phyloP scores from a whole-genome alignment of 1,284 basidiomycete genomes.

The Naganishia sp. region DNA sequence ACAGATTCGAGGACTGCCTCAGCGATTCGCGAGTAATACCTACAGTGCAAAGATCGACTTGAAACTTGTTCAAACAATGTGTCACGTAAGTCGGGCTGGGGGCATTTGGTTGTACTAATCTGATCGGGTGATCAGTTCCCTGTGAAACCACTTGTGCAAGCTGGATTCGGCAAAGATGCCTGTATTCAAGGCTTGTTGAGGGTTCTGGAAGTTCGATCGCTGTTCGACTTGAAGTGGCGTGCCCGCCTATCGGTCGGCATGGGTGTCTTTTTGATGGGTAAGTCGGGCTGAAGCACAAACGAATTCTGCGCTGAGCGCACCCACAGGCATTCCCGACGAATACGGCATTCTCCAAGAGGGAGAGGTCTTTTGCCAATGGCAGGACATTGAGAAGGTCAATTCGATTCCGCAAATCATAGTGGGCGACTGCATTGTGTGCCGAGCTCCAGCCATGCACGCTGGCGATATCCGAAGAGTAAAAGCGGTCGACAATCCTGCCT shows the following conservation, averaged over 20 bases:
- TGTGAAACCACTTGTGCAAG: constrained; percentile 42
- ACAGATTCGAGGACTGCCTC: constrained; percentile 42
- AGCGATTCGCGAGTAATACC: constrained; percentile 36
- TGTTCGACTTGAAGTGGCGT: constrained; percentile 54
- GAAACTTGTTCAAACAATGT: constrained; percentile 39
- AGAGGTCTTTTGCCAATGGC: constrained; percentile 53
- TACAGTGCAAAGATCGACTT: neutral
- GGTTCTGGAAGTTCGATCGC: constrained; percentile 47
- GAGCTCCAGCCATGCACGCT: constrained; percentile 50
- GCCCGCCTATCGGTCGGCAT: constrained; percentile 45
- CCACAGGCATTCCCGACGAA: constrained; percentile 42
- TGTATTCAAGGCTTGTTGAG: constrained; percentile 47
- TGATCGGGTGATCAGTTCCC: constrained; percentile 41
- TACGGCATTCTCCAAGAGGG: constrained; percentile 44
- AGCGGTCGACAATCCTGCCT: constrained; percentile 47
- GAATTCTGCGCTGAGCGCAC: neutral
- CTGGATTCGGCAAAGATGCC: constrained; percentile 47
- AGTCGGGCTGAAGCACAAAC: constrained; percentile 8
- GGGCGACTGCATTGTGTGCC: constrained; percentile 47
- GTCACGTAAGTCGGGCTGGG: neutral
- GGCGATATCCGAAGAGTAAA: constrained; percentile 48
- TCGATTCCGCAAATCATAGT: constrained; percentile 40
- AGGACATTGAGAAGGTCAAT: constrained; percentile 39
- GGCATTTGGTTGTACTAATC: neutral
- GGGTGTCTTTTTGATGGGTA: constrained; percentile 51